Base-by-base conservation (phyloP, 768 basidiomycete species). In the Pholiota microspora region DNA sequence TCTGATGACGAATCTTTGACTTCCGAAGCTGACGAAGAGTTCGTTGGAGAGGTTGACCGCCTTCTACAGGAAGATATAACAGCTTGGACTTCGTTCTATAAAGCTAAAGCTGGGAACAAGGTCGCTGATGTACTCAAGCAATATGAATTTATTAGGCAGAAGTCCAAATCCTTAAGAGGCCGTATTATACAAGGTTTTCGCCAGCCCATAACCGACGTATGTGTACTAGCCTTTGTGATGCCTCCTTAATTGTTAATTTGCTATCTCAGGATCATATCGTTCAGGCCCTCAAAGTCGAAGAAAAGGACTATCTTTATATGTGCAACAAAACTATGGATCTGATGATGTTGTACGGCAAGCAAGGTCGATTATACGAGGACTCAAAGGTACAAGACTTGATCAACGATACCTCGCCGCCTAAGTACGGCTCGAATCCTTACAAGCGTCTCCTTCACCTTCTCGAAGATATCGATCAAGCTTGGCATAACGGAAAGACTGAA, bases 311-410 rank as follows among this genome's bases (percentile, higher is more conserved):
- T 72, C 73, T 76, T 2, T 62, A 73, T 8, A 73, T 75, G 25
- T 83, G 82, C 63, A 67, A 69, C 13, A 83, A 83, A 59, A 81
- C 78, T 5, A 66, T 83, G 45, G 45, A 53, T 8, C 77, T 89
- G 32, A 66, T 86, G 36, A 65, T 62, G 15, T 67, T 80, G 49
- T 89, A 88, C 60, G 88, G 88, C 2, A 74, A 77, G 25, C 66
- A 75, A 7, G 86, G 85, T 5, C 68, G 64, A 23, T 76, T 77
- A 25, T 70, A 67, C 51, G 74, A 77, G 64, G 79, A 87, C 57
- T 59, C 74, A 23, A 69, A 74, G 21, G 78, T 87, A 21, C 59
- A 77, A 13, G 73, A 71, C 36, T 75, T 85, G 73, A 64, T 84
- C 34, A 67, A 80, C 29, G 82, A 84, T 57, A 67, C 68, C 5